Conservation (phyloP, 371 early-diverging fungal genomes). For the Apophysomyces sp. region DNA sequence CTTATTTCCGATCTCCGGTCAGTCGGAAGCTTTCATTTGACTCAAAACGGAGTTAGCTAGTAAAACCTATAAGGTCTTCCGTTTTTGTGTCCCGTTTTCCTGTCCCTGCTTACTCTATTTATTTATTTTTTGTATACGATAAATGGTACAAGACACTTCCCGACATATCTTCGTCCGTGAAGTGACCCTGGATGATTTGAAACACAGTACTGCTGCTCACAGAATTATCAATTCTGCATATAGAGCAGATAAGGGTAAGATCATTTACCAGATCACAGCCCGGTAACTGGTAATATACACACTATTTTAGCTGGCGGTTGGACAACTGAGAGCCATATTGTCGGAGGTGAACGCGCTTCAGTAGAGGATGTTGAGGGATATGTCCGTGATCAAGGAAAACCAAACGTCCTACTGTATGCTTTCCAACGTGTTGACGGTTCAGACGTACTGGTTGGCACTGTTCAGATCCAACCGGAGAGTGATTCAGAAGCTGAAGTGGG, state of each 20-base stretch:
- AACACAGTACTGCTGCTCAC: conserved; percentile 7
- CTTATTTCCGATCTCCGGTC: background rate
- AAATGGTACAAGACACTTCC: conserved; percentile 11
- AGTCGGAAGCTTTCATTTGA: background rate
- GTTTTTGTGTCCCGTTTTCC: background rate
- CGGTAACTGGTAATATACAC: background rate
- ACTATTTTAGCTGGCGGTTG: conserved; percentile 29
- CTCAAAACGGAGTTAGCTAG: background rate
- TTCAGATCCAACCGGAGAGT: conserved; percentile 31
- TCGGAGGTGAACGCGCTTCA: conserved; percentile 31
- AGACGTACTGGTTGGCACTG: conserved; percentile 34
- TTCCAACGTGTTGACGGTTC: conserved; percentile 15
- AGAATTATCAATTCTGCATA: conserved; percentile 18
- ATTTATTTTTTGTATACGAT: no score
- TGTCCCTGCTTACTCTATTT: background rate
- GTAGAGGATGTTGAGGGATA: conserved; percentile 21
- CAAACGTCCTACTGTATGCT: conserved; percentile 31
- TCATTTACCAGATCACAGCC: background rate
- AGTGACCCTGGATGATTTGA: conserved; percentile 13
- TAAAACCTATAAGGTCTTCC: background rate
- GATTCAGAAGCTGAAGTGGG: conserved; percentile 31
- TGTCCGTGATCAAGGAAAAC: conserved; percentile 21
- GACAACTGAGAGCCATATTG: conserved; percentile 41
- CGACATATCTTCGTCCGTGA: conserved; percentile 17
- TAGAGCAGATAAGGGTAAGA: conserved; percentile 13